These are phyloP conservation scores for Trichoderma koningii DNA, from an alignment of 2,329 filamentous ascomycete species.

Conservation along the genomic window DNA sequence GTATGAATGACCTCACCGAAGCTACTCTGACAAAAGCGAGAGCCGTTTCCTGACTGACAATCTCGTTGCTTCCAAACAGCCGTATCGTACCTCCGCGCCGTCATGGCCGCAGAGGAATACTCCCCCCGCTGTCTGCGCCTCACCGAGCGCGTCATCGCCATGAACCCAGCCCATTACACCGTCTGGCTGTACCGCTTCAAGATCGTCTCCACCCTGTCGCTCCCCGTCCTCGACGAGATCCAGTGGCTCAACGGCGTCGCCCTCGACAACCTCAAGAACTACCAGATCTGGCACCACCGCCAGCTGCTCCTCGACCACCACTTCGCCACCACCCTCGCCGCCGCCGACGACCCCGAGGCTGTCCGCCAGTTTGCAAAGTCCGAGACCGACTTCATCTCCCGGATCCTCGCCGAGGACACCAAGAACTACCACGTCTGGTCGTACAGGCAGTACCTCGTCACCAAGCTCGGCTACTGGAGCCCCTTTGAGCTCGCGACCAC, in stretches of 20 bases:
- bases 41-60: neutral
- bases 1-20: slow-evolving; percentile 42
- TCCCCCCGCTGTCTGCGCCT: slow-evolving; percentile 76
- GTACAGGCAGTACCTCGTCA: slow-evolving; percentile 75
- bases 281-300: slow-evolving; percentile 90
- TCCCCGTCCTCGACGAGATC: slow-evolving; percentile 71
- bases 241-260: slow-evolving; percentile 84
- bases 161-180: slow-evolving; percentile 98
- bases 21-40: neutral
- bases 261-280: slow-evolving; percentile 88
- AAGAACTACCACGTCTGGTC: slow-evolving; percentile 99
- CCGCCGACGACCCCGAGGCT: slow-evolving; percentile 54
- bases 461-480: slow-evolving; percentile 68
- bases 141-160: slow-evolving; percentile 83
- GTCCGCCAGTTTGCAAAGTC: slow-evolving; percentile 60
- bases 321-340: slow-evolving; percentile 52
- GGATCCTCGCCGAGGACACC: slow-evolving; percentile 81
- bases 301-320: slow-evolving; percentile 65
- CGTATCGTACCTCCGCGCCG: slow-evolving; percentile 87
- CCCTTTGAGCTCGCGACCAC: slow-evolving; percentile 71
- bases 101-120: slow-evolving; percentile 88
- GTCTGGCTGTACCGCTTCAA: slow-evolving; percentile 95
- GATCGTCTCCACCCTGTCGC: slow-evolving; percentile 67
- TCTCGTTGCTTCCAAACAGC: slow-evolving; percentile 49
- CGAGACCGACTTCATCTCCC: slow-evolving; percentile 74